These are phyloP conservation scores for Diutina mesorugosa DNA, from an alignment of 1,139 yeast species.

Conservation along the genomic window DNA sequence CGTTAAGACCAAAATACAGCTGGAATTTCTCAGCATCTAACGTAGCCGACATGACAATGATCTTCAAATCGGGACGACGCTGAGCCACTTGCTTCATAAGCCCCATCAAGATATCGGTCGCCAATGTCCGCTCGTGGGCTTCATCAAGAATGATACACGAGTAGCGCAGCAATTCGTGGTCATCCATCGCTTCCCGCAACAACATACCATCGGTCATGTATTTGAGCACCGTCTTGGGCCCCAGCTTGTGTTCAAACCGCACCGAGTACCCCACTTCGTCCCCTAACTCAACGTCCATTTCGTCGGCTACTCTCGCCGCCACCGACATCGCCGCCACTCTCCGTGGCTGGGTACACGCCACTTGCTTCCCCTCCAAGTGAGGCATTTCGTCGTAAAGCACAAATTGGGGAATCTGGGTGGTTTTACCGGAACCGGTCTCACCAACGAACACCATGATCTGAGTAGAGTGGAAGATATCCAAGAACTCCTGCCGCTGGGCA, in stretches of 20 bases:
- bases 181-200: conserved; percentile 94
- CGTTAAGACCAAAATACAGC: conserved; percentile 49
- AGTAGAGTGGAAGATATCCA: conserved; percentile 67
- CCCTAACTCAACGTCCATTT: conserved; percentile 84
- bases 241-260: conserved; percentile 85
- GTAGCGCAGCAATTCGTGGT: conserved; percentile 67
- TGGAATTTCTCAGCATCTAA: conserved; percentile 96
- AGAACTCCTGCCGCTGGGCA: conserved; percentile 81
- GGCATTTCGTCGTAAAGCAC: conserved; percentile 90
- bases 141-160: conserved; percentile 92
- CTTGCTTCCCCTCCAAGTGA: conserved; percentile 62
- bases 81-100: conserved; percentile 67
- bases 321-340: conserved; percentile 98
- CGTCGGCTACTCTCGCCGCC: conserved; percentile 92
- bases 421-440: conserved; percentile 97
- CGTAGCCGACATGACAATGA: conserved; percentile 95
- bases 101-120: conserved; percentile 97
- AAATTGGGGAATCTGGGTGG: conserved; percentile 94
- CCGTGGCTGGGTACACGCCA: conserved; percentile 96
- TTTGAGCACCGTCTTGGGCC: conserved; percentile 68
- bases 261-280: conserved; percentile 89
- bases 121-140: conserved; percentile 95
- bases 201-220: conserved; percentile 99
- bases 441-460: conserved; percentile 98
- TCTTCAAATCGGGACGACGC: conserved; percentile 78